Percentiles rank a stretch among this genome's conserved stretches.
Evolutionary conservation across 2,329 filamentous ascomycete genomes (phyloP).

Genomic region (Geosmithia flava): DNA sequence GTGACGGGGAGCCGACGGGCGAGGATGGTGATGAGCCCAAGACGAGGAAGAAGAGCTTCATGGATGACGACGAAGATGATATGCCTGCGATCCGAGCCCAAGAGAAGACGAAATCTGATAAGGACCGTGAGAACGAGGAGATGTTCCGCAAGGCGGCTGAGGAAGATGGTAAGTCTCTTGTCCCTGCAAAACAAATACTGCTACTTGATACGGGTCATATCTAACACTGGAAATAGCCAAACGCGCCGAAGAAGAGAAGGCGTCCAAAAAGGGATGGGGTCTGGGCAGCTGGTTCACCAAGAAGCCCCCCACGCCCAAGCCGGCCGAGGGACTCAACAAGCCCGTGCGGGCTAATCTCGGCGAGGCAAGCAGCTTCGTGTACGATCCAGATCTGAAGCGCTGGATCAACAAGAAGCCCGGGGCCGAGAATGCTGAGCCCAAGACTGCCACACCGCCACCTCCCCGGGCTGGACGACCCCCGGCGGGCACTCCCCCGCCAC

Average conservation of each 20-base stretch:
- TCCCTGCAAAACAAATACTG: neutral
- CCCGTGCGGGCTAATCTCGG: slow-evolving; percentile 89
- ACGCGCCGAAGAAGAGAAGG: slow-evolving; percentile 36
- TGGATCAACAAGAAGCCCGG: slow-evolving; percentile 96
- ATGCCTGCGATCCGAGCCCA: slow-evolving; percentile 36
- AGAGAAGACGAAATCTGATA: slow-evolving; percentile 52
- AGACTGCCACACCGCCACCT: slow-evolving; percentile 65
- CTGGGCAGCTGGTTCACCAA: slow-evolving; percentile 79
- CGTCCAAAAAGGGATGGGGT: slow-evolving; percentile 57
- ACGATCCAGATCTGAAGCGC: slow-evolving; percentile 89
- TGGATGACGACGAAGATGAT: slow-evolving; percentile 73
- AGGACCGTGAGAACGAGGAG: slow-evolving; percentile 71
- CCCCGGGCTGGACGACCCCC: slow-evolving; percentile 51
- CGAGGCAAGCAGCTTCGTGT: slow-evolving; percentile 86
- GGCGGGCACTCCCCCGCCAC: slow-evolving; percentile 39
- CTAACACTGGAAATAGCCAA: slow-evolving; percentile 34
- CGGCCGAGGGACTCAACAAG: slow-evolving; percentile 35
- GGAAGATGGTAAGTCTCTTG: slow-evolving; percentile 45
- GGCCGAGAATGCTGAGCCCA: slow-evolving; percentile 45
- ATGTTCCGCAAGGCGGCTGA: slow-evolving; percentile 77
- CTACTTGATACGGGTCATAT: neutral
- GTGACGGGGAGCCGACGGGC: slow-evolving; percentile 22
- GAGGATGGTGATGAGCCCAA: slow-evolving; percentile 37
- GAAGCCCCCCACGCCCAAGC: slow-evolving; percentile 26
- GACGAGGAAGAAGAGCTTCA: slow-evolving; percentile 64